Base-by-base conservation (phyloP, 176 grass and related monocot genomes). In the Tuctoria greenei region DNA sequence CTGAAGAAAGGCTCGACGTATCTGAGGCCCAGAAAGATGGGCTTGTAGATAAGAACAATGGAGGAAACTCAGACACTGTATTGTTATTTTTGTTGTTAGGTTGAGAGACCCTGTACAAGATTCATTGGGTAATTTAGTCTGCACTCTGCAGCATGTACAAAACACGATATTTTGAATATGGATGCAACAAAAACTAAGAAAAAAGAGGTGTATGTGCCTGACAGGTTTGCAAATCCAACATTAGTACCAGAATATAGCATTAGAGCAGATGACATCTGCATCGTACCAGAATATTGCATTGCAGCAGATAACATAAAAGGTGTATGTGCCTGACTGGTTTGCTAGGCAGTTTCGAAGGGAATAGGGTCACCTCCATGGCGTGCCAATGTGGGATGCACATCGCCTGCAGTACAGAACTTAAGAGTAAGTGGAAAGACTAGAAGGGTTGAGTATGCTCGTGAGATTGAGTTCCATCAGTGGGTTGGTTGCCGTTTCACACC, bases 301-400 rank as follows among this genome's bases (percentile, higher is more conserved):
- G 76, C 86, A 65, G 86, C 86, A 74, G 86, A 88, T 84, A 88
- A 84, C 38, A 80, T 88, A 31, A 84, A n/a, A n/a, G 86, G 86
- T 84, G 20, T 88, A 88, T 75, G 86, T 80, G 40, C 81, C 86
- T 84, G 86, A 88, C 55, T 72, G 86, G 71, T 88, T 84, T 75
- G 49, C 81, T 75, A 84, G 81, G 81, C 86, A 88, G 76, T 88
- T 88, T 64, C 81, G 86, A 51, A 83, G 70, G 86, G 86, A 88
- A 46, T 81, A 88, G 70, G 75, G 76, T 75, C 71, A 70, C 64
- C 81, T 80, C 39, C 23, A 84, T 80, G 76, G 24, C 15, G 86
- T 88, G 45, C 86, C 81, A 79, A 75, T 88, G 81, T 88, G 86
- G 86, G 76, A n/a, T n/a, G n/a, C n/a, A n/a, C n/a, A n/a, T n/a